phyloP scores from a whole-genome alignment of 371 early-diverging fungal genomes.

The Mucor velutinosus region DNA sequence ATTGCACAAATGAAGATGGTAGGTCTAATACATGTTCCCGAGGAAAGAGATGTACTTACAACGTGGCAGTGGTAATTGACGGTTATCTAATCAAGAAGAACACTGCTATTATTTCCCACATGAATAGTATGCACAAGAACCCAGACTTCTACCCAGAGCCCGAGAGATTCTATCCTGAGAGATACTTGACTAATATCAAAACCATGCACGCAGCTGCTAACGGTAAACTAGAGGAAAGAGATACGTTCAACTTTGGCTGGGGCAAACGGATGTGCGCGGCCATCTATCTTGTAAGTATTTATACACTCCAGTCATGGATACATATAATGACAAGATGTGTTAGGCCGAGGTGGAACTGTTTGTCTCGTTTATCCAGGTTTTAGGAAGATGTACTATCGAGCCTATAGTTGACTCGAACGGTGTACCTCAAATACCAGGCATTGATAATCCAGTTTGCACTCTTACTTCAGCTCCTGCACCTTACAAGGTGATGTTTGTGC shows the following conservation, averaged over 20 bases:
- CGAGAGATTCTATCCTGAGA: constrained; percentile 16
- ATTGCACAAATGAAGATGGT: constrained; percentile 9
- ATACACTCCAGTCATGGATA: background rate
- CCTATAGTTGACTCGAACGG: background rate
- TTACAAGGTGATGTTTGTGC: background rate
- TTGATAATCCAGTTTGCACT: background rate
- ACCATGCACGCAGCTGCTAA: constrained; percentile 19
- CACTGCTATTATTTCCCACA: constrained; percentile 7
- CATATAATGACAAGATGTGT: background rate
- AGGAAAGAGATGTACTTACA: background rate
- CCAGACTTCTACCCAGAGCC: constrained; percentile 11
- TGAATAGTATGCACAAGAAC: constrained; percentile 20
- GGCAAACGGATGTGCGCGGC: constrained; percentile 25
- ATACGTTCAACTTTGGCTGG: constrained; percentile 28
- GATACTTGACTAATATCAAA: constrained; percentile 15
- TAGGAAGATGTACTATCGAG: constrained; percentile 4
- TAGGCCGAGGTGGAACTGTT: constrained; percentile 13
- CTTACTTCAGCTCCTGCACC: background rate
- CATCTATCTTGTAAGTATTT: constrained; percentile 12
- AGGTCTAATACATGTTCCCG: background rate
- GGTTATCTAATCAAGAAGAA: constrained; percentile 14
- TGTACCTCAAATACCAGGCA: background rate
- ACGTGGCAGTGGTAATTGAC: background rate
- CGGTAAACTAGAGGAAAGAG: constrained; percentile 18
- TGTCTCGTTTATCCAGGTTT: background rate